These are phyloP conservation scores for Paecilomyces niveus DNA, from an alignment of 2,329 filamentous ascomycete species.

Conservation along the genomic window DNA sequence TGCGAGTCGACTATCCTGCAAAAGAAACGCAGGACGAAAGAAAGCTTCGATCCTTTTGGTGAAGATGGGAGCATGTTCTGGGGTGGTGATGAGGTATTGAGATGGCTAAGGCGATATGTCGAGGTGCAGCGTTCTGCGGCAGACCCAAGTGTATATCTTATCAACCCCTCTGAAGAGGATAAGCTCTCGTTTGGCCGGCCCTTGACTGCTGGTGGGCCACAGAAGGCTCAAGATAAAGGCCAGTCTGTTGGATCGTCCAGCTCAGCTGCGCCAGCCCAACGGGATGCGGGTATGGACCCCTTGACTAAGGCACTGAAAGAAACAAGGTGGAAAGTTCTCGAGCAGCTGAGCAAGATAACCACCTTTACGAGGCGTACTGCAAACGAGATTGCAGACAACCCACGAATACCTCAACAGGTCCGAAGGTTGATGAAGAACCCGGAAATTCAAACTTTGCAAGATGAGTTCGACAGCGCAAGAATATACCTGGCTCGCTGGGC, in stretches of 20 bases:
- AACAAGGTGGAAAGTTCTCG: slow-evolving; percentile 90
- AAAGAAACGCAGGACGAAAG: slow-evolving; percentile 75
- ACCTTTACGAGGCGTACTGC: slow-evolving; percentile 90
- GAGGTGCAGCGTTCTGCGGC: slow-evolving; percentile 74
- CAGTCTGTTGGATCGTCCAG: slow-evolving; percentile 32
- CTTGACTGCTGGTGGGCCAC: slow-evolving; percentile 37
- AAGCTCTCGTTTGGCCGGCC: slow-evolving; percentile 64
- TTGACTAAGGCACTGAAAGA: slow-evolving; percentile 91
- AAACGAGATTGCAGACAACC: slow-evolving; percentile 85
- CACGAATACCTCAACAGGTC: slow-evolving; percentile 82
- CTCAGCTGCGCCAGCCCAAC: slow-evolving; percentile 25
- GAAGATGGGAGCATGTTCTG: slow-evolving; percentile 79
- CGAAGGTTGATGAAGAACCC: slow-evolving; percentile 78
- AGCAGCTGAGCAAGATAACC: slow-evolving; percentile 95
- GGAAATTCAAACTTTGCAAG: slow-evolving; percentile 89
- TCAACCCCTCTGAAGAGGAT: slow-evolving; percentile 83
- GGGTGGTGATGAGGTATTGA: slow-evolving; percentile 91
- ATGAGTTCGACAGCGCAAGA: slow-evolving; percentile 94
- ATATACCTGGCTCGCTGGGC: slow-evolving; percentile 95
- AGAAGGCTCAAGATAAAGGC: slow-evolving; percentile 30
- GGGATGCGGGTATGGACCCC: slow-evolving; percentile 79
- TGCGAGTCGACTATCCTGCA: slow-evolving; percentile 93
- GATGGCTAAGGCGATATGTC: slow-evolving; percentile 83
- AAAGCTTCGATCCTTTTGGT: slow-evolving; percentile 85
- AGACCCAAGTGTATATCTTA: slow-evolving; percentile 83